A percentile compares a stretch with the other conserved stretches of the same genome.
phyloP scores from a whole-genome alignment of 495 filamentous ascomycete genomes.

The Aspergillus diversus region DNA sequence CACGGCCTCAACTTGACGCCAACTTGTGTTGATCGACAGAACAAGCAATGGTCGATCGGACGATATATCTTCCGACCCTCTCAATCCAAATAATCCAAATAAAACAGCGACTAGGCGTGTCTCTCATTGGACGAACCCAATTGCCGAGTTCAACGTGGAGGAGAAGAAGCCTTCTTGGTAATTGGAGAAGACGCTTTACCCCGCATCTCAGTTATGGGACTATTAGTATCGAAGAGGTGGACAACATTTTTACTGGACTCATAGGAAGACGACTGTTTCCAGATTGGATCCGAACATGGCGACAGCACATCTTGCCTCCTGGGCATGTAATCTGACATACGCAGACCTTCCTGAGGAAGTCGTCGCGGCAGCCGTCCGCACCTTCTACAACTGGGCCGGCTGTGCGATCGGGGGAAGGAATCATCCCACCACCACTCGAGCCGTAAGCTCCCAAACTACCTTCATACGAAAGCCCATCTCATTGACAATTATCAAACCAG shows the following conservation, averaged over 20 bases:
- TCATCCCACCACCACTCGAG: slow-evolving; percentile 33
- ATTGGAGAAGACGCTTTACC: background rate
- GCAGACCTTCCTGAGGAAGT: background rate
- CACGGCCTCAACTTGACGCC: background rate
- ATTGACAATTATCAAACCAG: background rate
- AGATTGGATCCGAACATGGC: no score
- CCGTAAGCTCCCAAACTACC: background rate
- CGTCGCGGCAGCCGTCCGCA: slow-evolving; percentile 21
- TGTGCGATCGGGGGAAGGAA: slow-evolving; percentile 53
- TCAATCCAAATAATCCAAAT: background rate
- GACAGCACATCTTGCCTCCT: background rate
- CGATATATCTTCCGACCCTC: background rate
- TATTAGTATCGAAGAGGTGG: no score
- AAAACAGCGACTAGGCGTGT: background rate
- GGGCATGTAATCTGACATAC: background rate
- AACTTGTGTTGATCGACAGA: background rate
- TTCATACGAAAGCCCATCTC: background rate
- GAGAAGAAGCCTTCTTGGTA: background rate
- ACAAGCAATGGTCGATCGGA: background rate
- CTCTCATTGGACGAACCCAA: background rate
- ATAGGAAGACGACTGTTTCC: no score
- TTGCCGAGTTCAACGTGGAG: background rate
- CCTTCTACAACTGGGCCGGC: slow-evolving; percentile 57
- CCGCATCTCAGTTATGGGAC: no score
- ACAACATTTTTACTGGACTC: no score